Evolutionary conservation across 2,329 filamentous ascomycete species (phyloP), one percentile per base, ranked within the genome.

Genomic region (Colletotrichum chlorophyti): DNA sequence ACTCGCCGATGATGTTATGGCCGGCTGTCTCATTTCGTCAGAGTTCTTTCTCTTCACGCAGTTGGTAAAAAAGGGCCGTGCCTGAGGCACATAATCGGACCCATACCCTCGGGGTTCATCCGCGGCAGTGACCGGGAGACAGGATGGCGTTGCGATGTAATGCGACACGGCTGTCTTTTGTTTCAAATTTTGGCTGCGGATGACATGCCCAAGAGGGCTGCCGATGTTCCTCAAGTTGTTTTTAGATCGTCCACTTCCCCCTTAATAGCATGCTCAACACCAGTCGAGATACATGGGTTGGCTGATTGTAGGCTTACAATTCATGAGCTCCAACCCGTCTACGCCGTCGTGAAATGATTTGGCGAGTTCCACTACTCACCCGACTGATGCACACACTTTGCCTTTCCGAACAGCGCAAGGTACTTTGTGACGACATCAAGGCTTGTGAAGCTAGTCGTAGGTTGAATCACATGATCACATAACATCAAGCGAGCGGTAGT

Each of bases 81-180:
- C 55, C 51, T 49, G 11, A 49, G 51, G 55, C 55, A 49, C 27
- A 14, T 15, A 29, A 9, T 24, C n/a, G 34, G 55, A 35, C 43
- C 55, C 51, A 50, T 59, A 48, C 50, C 43, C 51, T 59, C 55
- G 55, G 51, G 26, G 51, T 48, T 45, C 38, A 49, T 59, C 55
- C 51, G 51, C 35, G 15, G 27, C 49, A 35, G 48, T 31, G 40
- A 11, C 54, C 38, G 35, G 27, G 26, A 53, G 34, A 17, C 35
- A 51, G 35, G 19, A 55, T 49, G 55, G 51, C 34, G 48, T 40
- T 34, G 43, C 51, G 43, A 60, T 53, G 54, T 21, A 41, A 23
- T 58, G 48, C 55, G 51, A 59, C 42, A 54, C 38, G 50, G 50
- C 55, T 55, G 37, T 42, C 32, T 55, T 46, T 59, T 55, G 55